Base-by-base conservation (phyloP, 2,329 filamentous ascomycete species). In the Scedosporium dehoogii region DNA sequence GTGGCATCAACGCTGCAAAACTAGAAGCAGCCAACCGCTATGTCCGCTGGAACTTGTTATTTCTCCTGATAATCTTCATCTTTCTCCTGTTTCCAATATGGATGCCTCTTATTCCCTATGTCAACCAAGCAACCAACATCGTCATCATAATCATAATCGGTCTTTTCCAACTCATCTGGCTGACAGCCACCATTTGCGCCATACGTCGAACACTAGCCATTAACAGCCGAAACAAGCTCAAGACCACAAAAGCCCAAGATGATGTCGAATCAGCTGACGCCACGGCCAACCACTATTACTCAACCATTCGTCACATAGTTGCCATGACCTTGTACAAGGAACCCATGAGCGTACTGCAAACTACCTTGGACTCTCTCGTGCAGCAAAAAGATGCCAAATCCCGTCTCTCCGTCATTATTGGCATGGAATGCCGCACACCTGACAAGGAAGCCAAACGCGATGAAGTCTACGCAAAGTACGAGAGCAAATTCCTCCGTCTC, bases 271-370 rank as follows among this genome's bases (percentile, higher is more conserved):
- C 25, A 12, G 23, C 59, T 18, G 59, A 56, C 46, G 44, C 44
- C 59, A 61, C 59, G 23, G 59, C 18, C 25, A 56, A 33, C 59
- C 46, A 56, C 25, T 29, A 56, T 16, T 29, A 55, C 59, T 55
- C 59, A 42, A 61, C 59, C 44, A 56, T 61, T 25, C 59, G 59
- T 56, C 59, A 61, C 46, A 42, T 61, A 29, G 59, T 61, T 18
- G 59, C 59, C 59, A 61, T 61, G 59, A 61, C 59, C 46, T 61
- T 61, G 59, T 61, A 61, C 59, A 61, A 61, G 59, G 59, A 61
- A 23, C 59, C 59, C 46, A 61, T 61, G 59, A 61, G 59, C 38
- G 59, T 61, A 56, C 46, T 61, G 21, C 44, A 55, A 53, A 61
- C 59, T 3, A 61, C 59, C 46, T 41, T 61, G 59, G 59, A 61